Evolutionary conservation across 2,329 filamentous ascomycete species (phyloP), one percentile per base, ranked within the genome.

Genomic region (Fusarium guadeloupense): DNA sequence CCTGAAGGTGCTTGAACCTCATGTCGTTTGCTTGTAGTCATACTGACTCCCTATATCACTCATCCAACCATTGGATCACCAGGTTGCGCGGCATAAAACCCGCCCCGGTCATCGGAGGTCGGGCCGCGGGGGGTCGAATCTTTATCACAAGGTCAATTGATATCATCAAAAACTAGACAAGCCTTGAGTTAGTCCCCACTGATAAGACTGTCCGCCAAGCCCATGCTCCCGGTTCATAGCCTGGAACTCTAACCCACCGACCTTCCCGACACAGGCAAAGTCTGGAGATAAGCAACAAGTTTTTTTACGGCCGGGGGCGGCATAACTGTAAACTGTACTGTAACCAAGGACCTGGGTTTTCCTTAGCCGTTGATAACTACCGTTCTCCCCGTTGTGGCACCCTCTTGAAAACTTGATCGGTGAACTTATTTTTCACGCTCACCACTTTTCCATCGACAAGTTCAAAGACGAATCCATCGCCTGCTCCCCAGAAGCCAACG

Each of bases 61-160:
- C 9, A 17, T 26, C 14, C 6, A 19, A 13, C 19, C 19, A 31
- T 26, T 33, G 25, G 20, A 1, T 14, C 20, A 4, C n/a, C 19
- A 19, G 13, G 9, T 49, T 31, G 20, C 13, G 8, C n/a, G 10
- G 26, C 16, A 9, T 9, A 2, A 25, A n/a, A n/a, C n/a, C n/a
- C n/a, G n/a, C 14, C 30, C 42, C 30, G 41, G 41, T 14, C 17
- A 25, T 26, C 42, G 51, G 42, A 57, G 31, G 31, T 26, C 13
- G 25, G 56, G 25, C 51, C 51, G 51, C 47, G 54, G 41, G 41
- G 9, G 23, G 17, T 52, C 51, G 42, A 28, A 19, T 25, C 25
- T 19, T 37, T 9, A 20, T 37, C 34, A 37, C 14, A n/a, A n/a
- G 16, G 17, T 37, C n/a, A 19, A 34, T 9, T 20, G 7, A 20